Evolutionary conservation across 805 yeast species (phyloP), one percentile per base, ranked within the genome.

Genomic region (Barnettozyma wickerhamii): DNA sequence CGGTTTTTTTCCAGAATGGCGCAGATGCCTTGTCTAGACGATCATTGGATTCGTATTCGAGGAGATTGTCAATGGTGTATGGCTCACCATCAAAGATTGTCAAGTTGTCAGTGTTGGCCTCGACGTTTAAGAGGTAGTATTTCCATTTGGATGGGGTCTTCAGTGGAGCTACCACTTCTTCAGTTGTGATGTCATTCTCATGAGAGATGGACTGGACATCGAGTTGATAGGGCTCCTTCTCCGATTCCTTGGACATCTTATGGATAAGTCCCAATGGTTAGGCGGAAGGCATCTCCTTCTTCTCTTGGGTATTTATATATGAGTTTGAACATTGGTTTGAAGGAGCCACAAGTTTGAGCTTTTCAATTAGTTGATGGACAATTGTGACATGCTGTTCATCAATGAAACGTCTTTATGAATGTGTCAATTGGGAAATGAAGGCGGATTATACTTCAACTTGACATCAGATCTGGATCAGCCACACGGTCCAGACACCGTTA

Each of bases 61-160:
- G 17, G 4, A 43, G 6, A 4, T 21, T 40, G 7, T 43, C 43
- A 33, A 43, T 39, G 18, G 35, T 43, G 18, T 40, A 43, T 5
- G 43, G 41, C 10, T 40, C 46, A 23, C 23, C 38, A 33, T 43
- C 46, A 30, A 43, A 43, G 6, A 43, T 3, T 4, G 37, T 37
- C 1, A 36, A 40, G 13, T 43, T 43, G 3, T 23, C 26, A 9
- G 26, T 9, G 12, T 23, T 23, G 12, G 12, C 12, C 12, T 23
- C 26, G 12, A 23, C 26, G 26, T 23, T 23, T 2, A 23, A 12
- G 26, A 23, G 26, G 26, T 9, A 23, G 26, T 23, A 23, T 23
- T 23, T 23, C 26, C 26, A 23, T 23, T 23, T 23, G 9, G 26
- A 23, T 9, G 9, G 3, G 9, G 12, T 23, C 26, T 23, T 23